phyloP scores from a whole-genome alignment of 495 filamentous ascomycete species.

The Rhypophila decipiens region DNA sequence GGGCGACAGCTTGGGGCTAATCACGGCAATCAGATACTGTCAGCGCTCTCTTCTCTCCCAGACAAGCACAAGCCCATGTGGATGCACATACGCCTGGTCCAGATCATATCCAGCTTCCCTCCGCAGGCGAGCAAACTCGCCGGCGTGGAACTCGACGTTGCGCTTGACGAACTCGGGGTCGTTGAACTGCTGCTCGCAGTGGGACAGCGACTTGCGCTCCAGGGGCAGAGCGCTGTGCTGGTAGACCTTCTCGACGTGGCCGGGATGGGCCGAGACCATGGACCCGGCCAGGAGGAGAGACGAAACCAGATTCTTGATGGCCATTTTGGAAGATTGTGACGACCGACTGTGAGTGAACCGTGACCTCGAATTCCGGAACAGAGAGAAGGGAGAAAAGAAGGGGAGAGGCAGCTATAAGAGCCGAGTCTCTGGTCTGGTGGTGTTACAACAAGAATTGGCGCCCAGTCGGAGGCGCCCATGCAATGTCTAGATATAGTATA shows the following conservation, averaged over 20 bases:
- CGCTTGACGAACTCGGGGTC: slow-evolving; percentile 22
- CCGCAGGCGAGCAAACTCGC: slow-evolving; percentile 18
- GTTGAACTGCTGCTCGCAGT: slow-evolving; percentile 23
- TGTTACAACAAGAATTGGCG: neutral
- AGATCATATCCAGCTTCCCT: slow-evolving; percentile 13
- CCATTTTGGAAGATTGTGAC: slow-evolving; percentile 9
- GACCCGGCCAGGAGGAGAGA: slow-evolving; percentile 22
- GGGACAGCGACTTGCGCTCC: slow-evolving; percentile 22
- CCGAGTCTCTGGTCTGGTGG: too few relatives aligned
- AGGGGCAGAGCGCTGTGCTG: slow-evolving; percentile 19
- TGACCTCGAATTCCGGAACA: neutral
- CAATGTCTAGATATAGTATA: too few relatives aligned
- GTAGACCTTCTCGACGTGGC: slow-evolving; percentile 18
- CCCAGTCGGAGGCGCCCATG: neutral
- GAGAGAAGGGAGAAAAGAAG: neutral
- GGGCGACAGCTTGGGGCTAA: slow-evolving; percentile 16
- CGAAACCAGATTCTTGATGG: slow-evolving; percentile 18
- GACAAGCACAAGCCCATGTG: neutral
- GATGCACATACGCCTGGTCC: slow-evolving; percentile 6
- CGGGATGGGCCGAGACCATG: slow-evolving; percentile 22
- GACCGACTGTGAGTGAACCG: too few relatives aligned
- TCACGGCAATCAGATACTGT: neutral
- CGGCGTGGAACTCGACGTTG: slow-evolving; percentile 24
- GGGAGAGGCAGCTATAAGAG: neutral
- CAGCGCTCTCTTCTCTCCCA: neutral